These are phyloP conservation scores for Tricholomella constricta DNA, from an alignment of 768 basidiomycete genomes.

Conservation along the genomic window DNA sequence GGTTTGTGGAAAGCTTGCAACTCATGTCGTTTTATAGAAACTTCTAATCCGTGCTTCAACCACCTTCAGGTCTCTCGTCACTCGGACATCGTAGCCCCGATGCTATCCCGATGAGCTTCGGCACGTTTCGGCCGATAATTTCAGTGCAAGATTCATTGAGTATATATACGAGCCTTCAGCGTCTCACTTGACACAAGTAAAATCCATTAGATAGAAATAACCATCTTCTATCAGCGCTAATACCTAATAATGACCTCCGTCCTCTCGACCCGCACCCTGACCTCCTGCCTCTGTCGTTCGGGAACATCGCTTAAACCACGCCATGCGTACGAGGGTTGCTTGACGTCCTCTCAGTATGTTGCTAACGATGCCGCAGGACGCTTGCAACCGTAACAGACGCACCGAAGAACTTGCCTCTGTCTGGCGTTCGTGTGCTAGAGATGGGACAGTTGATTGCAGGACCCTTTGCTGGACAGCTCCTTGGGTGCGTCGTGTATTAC, in stretches of 20 bases:
- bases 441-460: conserved; percentile 74
- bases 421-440: conserved; percentile 66
- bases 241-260: not conserved
- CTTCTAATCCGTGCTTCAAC: no score
- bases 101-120: not conserved
- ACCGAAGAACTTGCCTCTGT: conserved; percentile 50
- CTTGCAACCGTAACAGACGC: conserved; percentile 16
- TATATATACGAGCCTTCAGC: no score
- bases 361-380: conserved; percentile 6
- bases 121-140: not conserved
- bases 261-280: not conserved
- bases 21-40: no score
- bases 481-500: conserved; percentile 47
- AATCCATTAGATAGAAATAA: not conserved
- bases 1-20: no score
- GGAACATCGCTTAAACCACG: not conserved
- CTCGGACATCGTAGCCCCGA: no score
- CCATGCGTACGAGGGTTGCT: not conserved
- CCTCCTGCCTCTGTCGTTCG: not conserved
- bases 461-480: conserved; percentile 71
- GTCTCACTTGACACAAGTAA: not conserved
- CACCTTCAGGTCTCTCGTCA: no score
- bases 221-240: not conserved
- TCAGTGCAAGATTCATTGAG: no score
- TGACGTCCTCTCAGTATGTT: not conserved